Evolutionary conservation across 805 yeast species (phyloP), one percentile per base, ranked within the genome.

Genomic region (Ogataea paraovalis): DNA sequence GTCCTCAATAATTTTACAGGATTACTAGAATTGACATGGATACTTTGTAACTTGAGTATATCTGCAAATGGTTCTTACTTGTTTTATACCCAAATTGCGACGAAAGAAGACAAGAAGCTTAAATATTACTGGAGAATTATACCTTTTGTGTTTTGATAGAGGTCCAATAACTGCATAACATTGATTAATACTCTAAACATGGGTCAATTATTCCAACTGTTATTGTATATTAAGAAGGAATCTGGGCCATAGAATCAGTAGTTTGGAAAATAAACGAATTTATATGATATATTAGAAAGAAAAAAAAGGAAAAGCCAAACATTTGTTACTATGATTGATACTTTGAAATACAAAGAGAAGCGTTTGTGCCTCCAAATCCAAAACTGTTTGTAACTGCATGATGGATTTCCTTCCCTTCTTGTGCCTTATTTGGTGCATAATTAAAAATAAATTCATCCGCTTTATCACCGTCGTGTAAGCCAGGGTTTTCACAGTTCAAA

Each of bases 351-450:
- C 82, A 73, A 2, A 94, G 59, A 2, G 95, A 76, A 6, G 95
- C 84, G 65, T 94, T 94, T 4, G 95, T 88, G 8, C 99, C 99
- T 7, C 99, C 99, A 69, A 94, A 94, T 0, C 99, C 99, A 68
- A 95, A 92, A 57, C 97, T 88, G 60, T 94, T 94, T 42, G 89
- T 80, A 56, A 94, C 51, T 0, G 92, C 97, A 53, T 78, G 74
- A 3, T 75, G 58, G 3, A 86, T 61, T 2, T 64, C 57, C 14
- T 43, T 40, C 21, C 64, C 70, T 13, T 55, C 43, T 39, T 69
- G 59, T 9, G 85, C 72, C 12, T 58, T 52, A 30, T 77, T 68
- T 1, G 79, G 75, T 6, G 85, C 83, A 56, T 84, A 85, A 60
- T 86, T 82, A 48, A 78, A 71, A 2, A 68, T 62, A 53, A 78